Evolutionary conservation across 1,139 yeast genomes (phyloP), one percentile per base, ranked within the genome.

Genomic region (Lodderomyces theae): DNA sequence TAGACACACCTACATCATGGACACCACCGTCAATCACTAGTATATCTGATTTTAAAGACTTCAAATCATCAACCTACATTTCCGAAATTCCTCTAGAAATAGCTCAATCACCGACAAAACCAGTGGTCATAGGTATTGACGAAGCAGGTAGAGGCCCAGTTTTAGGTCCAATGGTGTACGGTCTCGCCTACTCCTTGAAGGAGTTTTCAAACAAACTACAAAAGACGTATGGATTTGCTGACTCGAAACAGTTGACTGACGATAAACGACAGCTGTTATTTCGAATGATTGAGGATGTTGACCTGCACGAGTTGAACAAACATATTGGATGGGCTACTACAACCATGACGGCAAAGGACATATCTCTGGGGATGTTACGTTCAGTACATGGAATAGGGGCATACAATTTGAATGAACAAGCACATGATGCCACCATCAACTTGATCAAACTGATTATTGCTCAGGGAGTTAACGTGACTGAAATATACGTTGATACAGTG

Each of bases 141-240:
- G 99, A 92, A 60, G 98, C 99, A 0, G 98, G 99, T 0, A 74
- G 99, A 49, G 99, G 99, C 0, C 98, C 99, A 0, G 97, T 94
- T 0, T 57, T 92, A 40, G 95, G 98, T 0, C 95, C 97, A 0
- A 94, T 92, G 98, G 98, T 94, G 1, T 92, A 92, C 54, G 96
- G 96, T 1, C 69, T 88, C 2, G 81, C 95, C 3, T 92, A 88
- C 57, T 82, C 95, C 51, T 64, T 81, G 13, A 71, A 72, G 38
- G 57, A 64, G 1, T 87, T 79, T 54, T 82, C 78, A 41, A 48
- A 57, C 0, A 56, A 60, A 5, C 61, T 82, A 42, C 78, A 85
- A 40, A 69, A 67, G 6, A 64, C 72, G 28, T 82, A 78, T 48
- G 96, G 92, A 9, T 92, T 92, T 64, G 96, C 90, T 22, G 99